phyloP scores from a whole-genome alignment of 768 basidiomycete genomes.

The Tulasnella sp. region DNA sequence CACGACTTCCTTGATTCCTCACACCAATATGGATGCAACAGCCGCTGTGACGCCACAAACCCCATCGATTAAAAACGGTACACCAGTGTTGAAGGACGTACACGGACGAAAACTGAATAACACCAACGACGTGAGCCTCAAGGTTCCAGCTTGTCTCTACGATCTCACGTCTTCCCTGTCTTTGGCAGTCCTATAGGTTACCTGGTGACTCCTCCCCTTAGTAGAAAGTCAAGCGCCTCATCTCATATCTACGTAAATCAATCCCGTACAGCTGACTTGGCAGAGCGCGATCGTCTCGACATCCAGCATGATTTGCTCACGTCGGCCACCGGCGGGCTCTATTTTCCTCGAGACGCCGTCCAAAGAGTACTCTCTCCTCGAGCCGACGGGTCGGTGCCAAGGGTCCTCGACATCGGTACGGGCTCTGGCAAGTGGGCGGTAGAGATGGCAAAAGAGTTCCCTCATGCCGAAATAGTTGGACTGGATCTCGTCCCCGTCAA shows the following conservation, averaged over 20 bases:
- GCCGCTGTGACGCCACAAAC: not conserved
- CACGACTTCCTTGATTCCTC: not conserved
- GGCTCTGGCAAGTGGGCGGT: conserved; percentile 21
- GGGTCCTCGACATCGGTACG: conserved; percentile 20
- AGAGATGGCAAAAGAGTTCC: conserved; percentile 11
- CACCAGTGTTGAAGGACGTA: conserved; percentile 8
- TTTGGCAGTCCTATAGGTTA: not conserved
- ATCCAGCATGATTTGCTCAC: conserved; percentile 13
- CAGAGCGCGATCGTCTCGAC: conserved; percentile 13
- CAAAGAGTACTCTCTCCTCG: not conserved
- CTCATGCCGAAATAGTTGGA: conserved; percentile 14
- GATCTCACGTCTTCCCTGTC: not conserved
- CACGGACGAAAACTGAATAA: conserved; percentile 21
- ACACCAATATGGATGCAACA: not conserved
- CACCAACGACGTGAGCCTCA: conserved; percentile 3
- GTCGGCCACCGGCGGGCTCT: conserved; percentile 18
- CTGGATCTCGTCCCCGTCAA: conserved; percentile 1
- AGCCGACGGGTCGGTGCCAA: not conserved
- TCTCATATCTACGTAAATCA: not conserved
- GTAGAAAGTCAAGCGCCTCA: not conserved
- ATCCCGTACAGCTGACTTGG: conserved; percentile 8
- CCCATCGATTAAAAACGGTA: not conserved
- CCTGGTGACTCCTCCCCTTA: not conserved
- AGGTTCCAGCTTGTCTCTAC: not conserved
- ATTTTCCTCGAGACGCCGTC: not conserved